Conservation (phyloP, 2,329 filamentous ascomycete genomes). For the Arthroderma sp. region DNA sequence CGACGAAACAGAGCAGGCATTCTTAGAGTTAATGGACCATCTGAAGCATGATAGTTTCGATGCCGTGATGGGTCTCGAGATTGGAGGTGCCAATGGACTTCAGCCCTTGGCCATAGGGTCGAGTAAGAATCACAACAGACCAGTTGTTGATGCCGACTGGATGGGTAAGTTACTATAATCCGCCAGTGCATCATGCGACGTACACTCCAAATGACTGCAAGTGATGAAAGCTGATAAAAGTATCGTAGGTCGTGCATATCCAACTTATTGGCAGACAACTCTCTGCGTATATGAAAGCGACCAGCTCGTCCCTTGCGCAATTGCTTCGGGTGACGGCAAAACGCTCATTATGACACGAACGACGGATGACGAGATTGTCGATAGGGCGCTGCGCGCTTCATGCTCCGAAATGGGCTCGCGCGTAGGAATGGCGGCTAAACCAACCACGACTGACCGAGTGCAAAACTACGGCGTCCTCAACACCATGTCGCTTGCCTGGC, state of each 20-base stretch:
- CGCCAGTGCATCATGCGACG: neutral
- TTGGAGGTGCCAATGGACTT: constrained; percentile 54
- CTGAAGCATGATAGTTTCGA: constrained; percentile 34
- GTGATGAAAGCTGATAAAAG: constrained; percentile 12
- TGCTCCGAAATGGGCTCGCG: constrained; percentile 30
- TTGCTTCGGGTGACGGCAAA: constrained; percentile 34
- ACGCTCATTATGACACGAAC: constrained; percentile 32
- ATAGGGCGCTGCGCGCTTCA: constrained; percentile 29
- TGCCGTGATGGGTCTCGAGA: constrained; percentile 50
- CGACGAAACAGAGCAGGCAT: constrained; percentile 36
- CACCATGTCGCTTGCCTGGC: constrained; percentile 33
- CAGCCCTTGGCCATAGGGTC: constrained; percentile 45
- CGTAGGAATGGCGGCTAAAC: constrained; percentile 29
- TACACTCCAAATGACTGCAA: constrained; percentile 21
- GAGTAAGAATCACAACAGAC: constrained; percentile 37
- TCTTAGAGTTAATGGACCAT: constrained; percentile 40
- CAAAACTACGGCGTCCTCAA: constrained; percentile 26
- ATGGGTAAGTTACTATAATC: constrained; percentile 24
- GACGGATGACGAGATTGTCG: constrained; percentile 30
- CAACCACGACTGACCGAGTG: constrained; percentile 26
- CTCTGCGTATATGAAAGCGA: constrained; percentile 29
- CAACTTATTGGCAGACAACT: constrained; percentile 35
- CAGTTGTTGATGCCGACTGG: constrained; percentile 33
- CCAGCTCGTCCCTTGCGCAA: constrained; percentile 31
- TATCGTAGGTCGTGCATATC: constrained; percentile 29